A percentile compares a stretch with the other conserved stretches of the same genome.
phyloP scores from a whole-genome alignment of 75 land plant genomes.

The Larix kaempferi region DNA sequence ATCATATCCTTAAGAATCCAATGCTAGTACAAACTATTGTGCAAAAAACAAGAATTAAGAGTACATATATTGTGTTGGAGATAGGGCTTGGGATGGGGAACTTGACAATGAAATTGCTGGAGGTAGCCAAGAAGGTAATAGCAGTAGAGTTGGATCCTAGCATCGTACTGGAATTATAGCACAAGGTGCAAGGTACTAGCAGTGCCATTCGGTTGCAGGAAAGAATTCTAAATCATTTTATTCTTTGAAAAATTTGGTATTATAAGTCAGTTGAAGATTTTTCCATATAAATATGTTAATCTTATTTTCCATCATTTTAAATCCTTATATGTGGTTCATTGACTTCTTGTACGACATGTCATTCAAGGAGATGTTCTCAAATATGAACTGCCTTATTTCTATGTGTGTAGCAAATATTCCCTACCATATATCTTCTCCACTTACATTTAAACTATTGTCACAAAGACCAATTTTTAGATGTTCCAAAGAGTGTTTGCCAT shows the following conservation, averaged over 20 bases:
- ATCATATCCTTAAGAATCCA: slow-evolving; percentile 85
- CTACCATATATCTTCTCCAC: slow-evolving; percentile 94
- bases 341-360: slow-evolving; percentile 35
- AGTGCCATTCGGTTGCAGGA: slow-evolving; percentile 63
- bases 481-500: slow-evolving; percentile 92
- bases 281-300: not conserved
- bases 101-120: slow-evolving; percentile 87
- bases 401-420: slow-evolving; percentile 98
- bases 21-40: slow-evolving; percentile 69
- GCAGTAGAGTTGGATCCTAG: slow-evolving; percentile 92
- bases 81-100: slow-evolving; percentile 94
- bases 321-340: not conserved
- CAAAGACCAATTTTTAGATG: slow-evolving; percentile 83
- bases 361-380: slow-evolving; percentile 94
- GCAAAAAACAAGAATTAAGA: slow-evolving; percentile 76
- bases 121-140: slow-evolving; percentile 74
- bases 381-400: slow-evolving; percentile 90
- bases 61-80: slow-evolving; percentile 78
- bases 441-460: slow-evolving; percentile 76
- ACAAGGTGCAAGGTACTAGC: slow-evolving; percentile 86
- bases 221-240: not conserved
- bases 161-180: slow-evolving; percentile 83
- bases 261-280: not conserved
- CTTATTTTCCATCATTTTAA: not conserved
- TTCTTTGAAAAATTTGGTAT: not conserved